phyloP scores from a whole-genome alignment of 352 stramenopile genomes.

The Phytophthora fragariae region DNA sequence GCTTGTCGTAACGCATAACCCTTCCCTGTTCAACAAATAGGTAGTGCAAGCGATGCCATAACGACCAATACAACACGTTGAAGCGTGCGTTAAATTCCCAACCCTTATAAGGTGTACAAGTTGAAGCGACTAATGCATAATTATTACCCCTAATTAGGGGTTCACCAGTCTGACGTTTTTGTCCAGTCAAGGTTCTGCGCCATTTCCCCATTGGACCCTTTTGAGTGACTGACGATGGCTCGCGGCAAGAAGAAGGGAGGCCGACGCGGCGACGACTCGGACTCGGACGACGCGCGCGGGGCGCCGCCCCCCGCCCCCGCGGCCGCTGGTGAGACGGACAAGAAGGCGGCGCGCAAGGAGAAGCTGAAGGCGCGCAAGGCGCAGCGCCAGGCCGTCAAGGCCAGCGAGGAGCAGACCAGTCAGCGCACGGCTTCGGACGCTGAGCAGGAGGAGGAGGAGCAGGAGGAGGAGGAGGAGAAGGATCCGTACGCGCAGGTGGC shows the following conservation, averaged over 20 bases:
- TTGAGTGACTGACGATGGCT: conserved; percentile 51
- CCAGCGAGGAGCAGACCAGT: conserved; percentile 49
- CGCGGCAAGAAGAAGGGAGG: conserved; percentile 84
- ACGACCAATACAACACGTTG: not conserved
- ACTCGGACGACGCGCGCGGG: conserved; percentile 62
- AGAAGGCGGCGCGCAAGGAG: conserved; percentile 85
- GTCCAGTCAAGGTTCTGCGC: not conserved
- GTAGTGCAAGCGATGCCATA: not conserved
- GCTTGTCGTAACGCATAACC: conserved; percentile 55
- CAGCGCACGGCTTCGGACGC: conserved; percentile 33
- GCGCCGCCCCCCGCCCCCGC: conserved; percentile 34
- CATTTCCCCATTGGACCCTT: not conserved
- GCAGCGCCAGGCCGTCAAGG: conserved; percentile 53
- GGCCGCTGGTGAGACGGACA: conserved; percentile 50
- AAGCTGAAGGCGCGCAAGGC: conserved; percentile 74
- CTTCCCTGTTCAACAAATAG: conserved; percentile 31
- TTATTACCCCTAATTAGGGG: not conserved
- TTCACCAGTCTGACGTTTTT: not conserved
- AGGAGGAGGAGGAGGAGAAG: conserved; percentile 47
- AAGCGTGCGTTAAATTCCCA: not conserved
- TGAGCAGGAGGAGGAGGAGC: conserved; percentile 23
- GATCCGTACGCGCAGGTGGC: conserved; percentile 72
- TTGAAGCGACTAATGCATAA: not conserved
- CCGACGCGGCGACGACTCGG: conserved; percentile 75
- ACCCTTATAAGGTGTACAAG: not conserved